Conservation (phyloP, 768 basidiomycete genomes). For the Obba rivulosa region DNA sequence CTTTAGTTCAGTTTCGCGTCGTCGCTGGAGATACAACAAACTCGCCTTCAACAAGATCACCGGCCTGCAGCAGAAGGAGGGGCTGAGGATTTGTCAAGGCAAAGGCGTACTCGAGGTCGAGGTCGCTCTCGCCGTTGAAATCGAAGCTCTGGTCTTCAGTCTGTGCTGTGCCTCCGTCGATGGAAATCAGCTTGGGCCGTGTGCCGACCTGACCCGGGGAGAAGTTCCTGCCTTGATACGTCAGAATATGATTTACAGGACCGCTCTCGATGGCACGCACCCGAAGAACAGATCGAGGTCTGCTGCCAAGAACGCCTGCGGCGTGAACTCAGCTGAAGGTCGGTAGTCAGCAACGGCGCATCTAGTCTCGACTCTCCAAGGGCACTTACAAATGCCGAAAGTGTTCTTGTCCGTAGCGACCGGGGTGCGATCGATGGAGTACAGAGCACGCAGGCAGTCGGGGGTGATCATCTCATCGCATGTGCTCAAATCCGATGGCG, state of each 20-base stretch:
- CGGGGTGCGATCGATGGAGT: slow-evolving; percentile 24
- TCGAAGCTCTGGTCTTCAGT: slow-evolving; percentile 37
- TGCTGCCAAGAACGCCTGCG: slow-evolving; percentile 35
- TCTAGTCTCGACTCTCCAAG: background rate
- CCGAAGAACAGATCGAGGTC: slow-evolving; percentile 39
- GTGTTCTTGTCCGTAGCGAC: slow-evolving; percentile 20
- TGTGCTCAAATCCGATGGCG: slow-evolving; percentile 11
- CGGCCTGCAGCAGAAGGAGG: slow-evolving; percentile 17
- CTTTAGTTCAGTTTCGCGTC: background rate
- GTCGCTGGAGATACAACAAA: background rate
- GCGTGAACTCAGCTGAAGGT: slow-evolving; percentile 35
- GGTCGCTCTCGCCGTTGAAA: slow-evolving; percentile 60
- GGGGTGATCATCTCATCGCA: slow-evolving; percentile 26
- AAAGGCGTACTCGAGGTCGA: slow-evolving; percentile 70
- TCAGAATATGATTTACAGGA: background rate
- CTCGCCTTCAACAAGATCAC: slow-evolving; percentile 17
- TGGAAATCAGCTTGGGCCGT: slow-evolving; percentile 29
- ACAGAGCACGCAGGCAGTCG: slow-evolving; percentile 26
- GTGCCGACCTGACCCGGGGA: slow-evolving; percentile 34
- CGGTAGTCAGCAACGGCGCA: background rate
- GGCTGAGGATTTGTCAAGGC: slow-evolving; percentile 29
- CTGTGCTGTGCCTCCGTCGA: slow-evolving; percentile 37
- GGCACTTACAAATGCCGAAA: slow-evolving; percentile 25
- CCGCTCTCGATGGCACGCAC: background rate
- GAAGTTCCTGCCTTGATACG: slow-evolving; percentile 25